Conservation (phyloP, 75 land plant genomes). For the Cunninghamia lanceolata region DNA sequence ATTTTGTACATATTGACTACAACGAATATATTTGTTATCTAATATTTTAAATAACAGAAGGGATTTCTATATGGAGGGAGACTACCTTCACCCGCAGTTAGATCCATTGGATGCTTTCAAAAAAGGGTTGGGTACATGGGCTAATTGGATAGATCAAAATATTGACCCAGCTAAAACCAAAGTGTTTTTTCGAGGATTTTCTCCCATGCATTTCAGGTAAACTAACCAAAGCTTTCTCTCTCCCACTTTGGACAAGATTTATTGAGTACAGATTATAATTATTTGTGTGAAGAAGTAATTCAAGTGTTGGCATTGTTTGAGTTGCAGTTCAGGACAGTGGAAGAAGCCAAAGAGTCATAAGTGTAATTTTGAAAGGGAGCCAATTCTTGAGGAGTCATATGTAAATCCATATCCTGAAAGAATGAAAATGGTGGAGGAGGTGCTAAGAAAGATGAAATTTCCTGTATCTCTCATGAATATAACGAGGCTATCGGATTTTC, state of each 20-base stretch:
- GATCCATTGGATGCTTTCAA: background rate
- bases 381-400: background rate
- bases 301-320: background rate
- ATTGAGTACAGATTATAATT: no score
- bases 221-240: no score
- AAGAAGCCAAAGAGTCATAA: background rate
- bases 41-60: no score
- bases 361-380: background rate
- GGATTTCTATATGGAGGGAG: background rate
- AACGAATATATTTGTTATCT: no score
- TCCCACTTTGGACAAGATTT: no score
- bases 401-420: background rate
- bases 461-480: slow-evolving; percentile 29
- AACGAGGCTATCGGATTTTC: slow-evolving; percentile 21
- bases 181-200: no score
- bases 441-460: background rate
- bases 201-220: no score
- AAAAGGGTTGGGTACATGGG: background rate
- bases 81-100: background rate
- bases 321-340: background rate
- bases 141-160: background rate
- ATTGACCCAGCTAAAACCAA: no score
- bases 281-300: background rate
- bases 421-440: slow-evolving; percentile 3
- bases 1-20: no score